Percentiles rank a stretch among this genome's conserved stretches.
Conservation (phyloP, 2,329 filamentous ascomycete genomes). For the Lasiodiplodia hormozganensis region DNA sequence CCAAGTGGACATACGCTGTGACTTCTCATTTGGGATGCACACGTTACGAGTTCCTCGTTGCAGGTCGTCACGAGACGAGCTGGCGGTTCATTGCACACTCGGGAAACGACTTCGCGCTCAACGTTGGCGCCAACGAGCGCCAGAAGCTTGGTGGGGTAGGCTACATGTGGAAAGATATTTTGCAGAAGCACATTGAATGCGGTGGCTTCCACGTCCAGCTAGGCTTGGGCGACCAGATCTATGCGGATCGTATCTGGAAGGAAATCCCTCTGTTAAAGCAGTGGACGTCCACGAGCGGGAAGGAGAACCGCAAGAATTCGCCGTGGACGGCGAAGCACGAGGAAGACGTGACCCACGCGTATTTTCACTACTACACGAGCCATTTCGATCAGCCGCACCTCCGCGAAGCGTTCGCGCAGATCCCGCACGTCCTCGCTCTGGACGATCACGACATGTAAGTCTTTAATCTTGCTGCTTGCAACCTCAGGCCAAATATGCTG, state of each 20-base stretch:
- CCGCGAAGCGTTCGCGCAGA: slow-evolving; percentile 95
- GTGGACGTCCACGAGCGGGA: slow-evolving; percentile 91
- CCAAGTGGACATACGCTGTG: slow-evolving; percentile 97
- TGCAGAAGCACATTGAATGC: slow-evolving; percentile 96
- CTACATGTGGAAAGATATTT: slow-evolving; percentile 98
- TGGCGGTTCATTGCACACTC: slow-evolving; percentile 98
- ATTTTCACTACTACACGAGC: slow-evolving; percentile 98
- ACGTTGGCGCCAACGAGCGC: slow-evolving; percentile 85
- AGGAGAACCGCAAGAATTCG: slow-evolving; percentile 88
- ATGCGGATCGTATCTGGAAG: slow-evolving; percentile 94
- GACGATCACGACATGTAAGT: slow-evolving; percentile 87
- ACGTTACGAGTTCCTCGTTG: slow-evolving; percentile 96
- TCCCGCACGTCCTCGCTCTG: slow-evolving; percentile 89
- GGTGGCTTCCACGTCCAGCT: slow-evolving; percentile 95
- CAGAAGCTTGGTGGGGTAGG: slow-evolving; percentile 85
- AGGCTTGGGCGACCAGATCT: slow-evolving; percentile 92
- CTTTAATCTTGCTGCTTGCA: no score
- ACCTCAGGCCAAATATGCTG: slow-evolving; percentile 29
- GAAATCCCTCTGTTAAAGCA: slow-evolving; percentile 93
- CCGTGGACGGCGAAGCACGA: slow-evolving; percentile 94
- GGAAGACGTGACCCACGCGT: slow-evolving; percentile 93
- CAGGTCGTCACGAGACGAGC: slow-evolving; percentile 84
- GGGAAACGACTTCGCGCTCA: slow-evolving; percentile 92
- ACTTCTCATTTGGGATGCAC: slow-evolving; percentile 97
- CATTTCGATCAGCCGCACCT: slow-evolving; percentile 97